Evolutionary conservation across 805 yeast genomes (phyloP), one percentile per base, ranked within the genome.

Genomic region (Suhomyces sp.): DNA sequence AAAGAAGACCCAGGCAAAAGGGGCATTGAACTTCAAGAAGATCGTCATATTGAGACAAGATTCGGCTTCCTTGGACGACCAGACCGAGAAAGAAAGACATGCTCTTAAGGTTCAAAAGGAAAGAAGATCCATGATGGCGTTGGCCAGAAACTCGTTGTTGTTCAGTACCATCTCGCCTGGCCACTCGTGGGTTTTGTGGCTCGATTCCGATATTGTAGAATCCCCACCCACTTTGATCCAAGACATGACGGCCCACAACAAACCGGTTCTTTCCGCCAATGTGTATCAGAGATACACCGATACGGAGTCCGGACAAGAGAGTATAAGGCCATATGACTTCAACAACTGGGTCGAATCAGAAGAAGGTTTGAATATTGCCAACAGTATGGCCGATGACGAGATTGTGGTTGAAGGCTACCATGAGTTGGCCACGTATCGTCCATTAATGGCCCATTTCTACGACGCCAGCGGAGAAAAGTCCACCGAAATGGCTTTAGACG

Each of bases 121-220:
- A 63, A 83, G 99, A 68, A 83, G 99, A 60, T 70, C 88, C 5
- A 84, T 85, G 64, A 93, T 94, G 98, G 96, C 97, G 2, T 75
- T 90, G 58, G 97, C 98, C 3, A 80, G 99, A 67, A 94, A 94
- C 75, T 91, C 97, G 40, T 75, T 94, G 53, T 77, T 94, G 47
- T 90, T 91, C 72, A 88, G 97, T 8, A 84, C 97, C 1, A 74
- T 94, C 46, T 88, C 91, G 3, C 96, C 97, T 19, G 82, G 87
- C 60, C 91, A 96, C 2, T 84, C 96, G 22, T 94, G 99, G 99
- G 88, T 93, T 17, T 74, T 94, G 49, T 94, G 99, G 99, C 76
- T 94, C 60, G 99, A 94, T 70, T 86, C 96, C 2, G 99, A 94
- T 71, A 86, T 94, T 44, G 81, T 92, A 33, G 99, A 94, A 71